Evolutionary conservation across 345 rosid species (phyloP).

Genomic region (Gossypium thurberi): DNA sequence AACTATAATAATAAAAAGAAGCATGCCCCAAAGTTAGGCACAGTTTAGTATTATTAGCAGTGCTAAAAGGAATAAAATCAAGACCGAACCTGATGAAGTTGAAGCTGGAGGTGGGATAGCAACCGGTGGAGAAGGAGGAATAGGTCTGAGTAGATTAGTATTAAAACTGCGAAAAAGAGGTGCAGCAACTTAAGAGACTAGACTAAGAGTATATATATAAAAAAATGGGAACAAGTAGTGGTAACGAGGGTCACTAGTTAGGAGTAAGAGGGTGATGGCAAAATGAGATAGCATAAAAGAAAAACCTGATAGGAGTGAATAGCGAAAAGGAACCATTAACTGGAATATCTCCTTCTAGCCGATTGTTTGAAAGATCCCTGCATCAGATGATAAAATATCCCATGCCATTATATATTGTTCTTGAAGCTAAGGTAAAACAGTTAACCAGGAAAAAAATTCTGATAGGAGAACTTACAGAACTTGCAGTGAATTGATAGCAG

Average conservation of each 20-base stretch:
- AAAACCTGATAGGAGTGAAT: conserved; percentile 70
- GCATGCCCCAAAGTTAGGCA: neutral
- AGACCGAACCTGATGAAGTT: conserved; percentile 37
- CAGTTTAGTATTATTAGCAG: neutral
- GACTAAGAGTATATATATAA: neutral
- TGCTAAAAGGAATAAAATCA: neutral
- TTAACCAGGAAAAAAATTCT: neutral
- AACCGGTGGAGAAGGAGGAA: conserved; percentile 45
- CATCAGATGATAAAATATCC: conserved; percentile 19
- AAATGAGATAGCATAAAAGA: conserved; percentile 8
- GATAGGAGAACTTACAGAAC: conserved; percentile 54
- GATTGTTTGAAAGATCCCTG: conserved; percentile 83
- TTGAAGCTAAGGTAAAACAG: neutral
- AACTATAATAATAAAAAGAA: neutral
- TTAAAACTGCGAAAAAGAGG: conserved; percentile 49
- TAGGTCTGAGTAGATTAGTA: conserved; percentile 19
- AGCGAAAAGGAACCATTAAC: conserved; percentile 74
- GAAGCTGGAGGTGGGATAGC: conserved; percentile 30
- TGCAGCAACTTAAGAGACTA: conserved; percentile 3
- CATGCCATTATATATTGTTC: neutral
- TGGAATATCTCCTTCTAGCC: conserved; percentile 58
- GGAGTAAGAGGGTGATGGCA: neutral
- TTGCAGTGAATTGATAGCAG: conserved; percentile 43
- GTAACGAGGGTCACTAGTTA: neutral
- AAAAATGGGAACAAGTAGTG: conserved; percentile 1